Percentiles rank a stretch among this genome's conserved stretches.
These are phyloP conservation scores for Hura crepitans DNA, from an alignment of 441 rosid species.

Conservation along the genomic window DNA sequence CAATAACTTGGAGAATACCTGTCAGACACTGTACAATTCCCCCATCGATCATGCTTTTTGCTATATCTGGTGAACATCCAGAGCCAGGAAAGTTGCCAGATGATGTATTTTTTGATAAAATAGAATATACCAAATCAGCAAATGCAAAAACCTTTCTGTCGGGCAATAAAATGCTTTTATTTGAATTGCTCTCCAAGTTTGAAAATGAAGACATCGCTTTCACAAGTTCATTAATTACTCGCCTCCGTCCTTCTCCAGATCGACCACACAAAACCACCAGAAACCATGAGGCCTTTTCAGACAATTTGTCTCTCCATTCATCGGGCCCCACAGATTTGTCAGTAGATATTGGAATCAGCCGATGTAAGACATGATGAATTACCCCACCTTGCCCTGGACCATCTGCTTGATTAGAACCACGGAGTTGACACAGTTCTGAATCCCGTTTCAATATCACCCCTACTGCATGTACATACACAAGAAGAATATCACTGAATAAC, in stretches of 20 bases:
- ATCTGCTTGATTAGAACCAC: slow-evolving; percentile 60
- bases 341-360: slow-evolving; percentile 64
- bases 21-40: slow-evolving; percentile 80
- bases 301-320: slow-evolving; percentile 87
- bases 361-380: slow-evolving; percentile 80
- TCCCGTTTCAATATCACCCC: slow-evolving; percentile 85
- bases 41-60: slow-evolving; percentile 96
- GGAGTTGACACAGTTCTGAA: slow-evolving; percentile 68
- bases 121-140: slow-evolving; percentile 69
- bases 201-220: slow-evolving; percentile 72
- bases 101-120: slow-evolving; percentile 84
- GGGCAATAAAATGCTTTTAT: slow-evolving; percentile 53
- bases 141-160: slow-evolving; percentile 75
- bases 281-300: slow-evolving; percentile 92
- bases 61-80: slow-evolving; percentile 91
- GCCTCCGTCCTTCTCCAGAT: slow-evolving; percentile 86
- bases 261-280: slow-evolving; percentile 87
- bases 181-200: slow-evolving; percentile 61
- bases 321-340: slow-evolving; percentile 75
- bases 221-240: slow-evolving; percentile 82
- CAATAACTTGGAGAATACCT: slow-evolving; percentile 75
- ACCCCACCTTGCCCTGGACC: slow-evolving; percentile 56
- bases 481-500: slow-evolving; percentile 82
- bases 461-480: slow-evolving; percentile 86
- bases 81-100: slow-evolving; percentile 78